phyloP scores from a whole-genome alignment of 257 asterid genomes.

The Solanum pinnatisectum region DNA sequence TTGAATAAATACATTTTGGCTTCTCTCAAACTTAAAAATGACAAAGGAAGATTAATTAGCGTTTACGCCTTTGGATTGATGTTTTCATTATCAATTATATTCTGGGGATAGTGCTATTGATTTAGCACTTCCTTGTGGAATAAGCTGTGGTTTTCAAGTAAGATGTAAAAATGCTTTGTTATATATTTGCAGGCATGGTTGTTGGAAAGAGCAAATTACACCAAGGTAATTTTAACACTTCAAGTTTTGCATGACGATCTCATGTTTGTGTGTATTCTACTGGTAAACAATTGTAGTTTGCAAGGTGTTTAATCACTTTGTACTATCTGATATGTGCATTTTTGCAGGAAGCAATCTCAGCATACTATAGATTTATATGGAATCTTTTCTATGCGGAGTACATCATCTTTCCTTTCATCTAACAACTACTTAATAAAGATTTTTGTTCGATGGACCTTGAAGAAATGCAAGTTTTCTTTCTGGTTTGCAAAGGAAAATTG shows the following conservation, averaged over 20 bases:
- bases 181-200: conserved; percentile 56
- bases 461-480: neutral
- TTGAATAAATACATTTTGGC: neutral
- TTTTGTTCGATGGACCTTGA: conserved; percentile 3
- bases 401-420: conserved; percentile 75
- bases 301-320: neutral
- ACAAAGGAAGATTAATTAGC: neutral
- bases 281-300: neutral
- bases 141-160: neutral
- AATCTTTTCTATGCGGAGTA: conserved; percentile 91
- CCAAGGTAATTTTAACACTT: conserved; percentile 40
- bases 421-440: conserved; percentile 13
- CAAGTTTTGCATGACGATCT: neutral
- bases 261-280: neutral
- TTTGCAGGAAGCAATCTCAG: conserved; percentile 81
- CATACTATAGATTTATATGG: conserved; percentile 80
- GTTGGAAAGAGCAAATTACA: conserved; percentile 70
- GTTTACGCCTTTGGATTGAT: neutral
- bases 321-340: neutral
- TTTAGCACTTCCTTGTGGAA: neutral
- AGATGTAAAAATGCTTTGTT: neutral
- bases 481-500: neutral
- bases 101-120: neutral
- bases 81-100: neutral
- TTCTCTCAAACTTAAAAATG: neutral